Percentiles rank a stretch among this genome's conserved stretches.
Conservation (phyloP, 805 yeast species). For the Nakazawaea molendinolei region DNA sequence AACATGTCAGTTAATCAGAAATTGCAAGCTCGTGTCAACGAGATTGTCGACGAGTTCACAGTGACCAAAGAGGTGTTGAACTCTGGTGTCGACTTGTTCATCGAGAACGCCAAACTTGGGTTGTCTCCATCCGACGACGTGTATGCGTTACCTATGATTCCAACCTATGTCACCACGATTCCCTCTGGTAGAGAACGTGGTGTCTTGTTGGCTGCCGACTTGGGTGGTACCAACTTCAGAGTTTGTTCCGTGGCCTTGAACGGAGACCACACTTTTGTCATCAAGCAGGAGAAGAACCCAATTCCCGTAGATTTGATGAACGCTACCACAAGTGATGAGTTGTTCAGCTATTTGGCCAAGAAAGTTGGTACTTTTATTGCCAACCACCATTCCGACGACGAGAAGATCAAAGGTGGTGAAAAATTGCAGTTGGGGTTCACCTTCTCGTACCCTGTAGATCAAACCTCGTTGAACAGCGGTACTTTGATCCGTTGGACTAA, state of each 20-base stretch:
- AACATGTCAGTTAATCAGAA: constrained; percentile 7
- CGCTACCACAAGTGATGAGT: constrained; percentile 53
- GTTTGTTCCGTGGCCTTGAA: constrained; percentile 79
- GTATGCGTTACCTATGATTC: constrained; percentile 80
- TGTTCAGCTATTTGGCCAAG: constrained; percentile 70
- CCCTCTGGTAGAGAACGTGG: constrained; percentile 88
- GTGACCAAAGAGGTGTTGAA: constrained; percentile 35
- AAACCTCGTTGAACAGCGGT: constrained; percentile 74
- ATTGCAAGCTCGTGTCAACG: constrained; percentile 22
- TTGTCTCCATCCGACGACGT: constrained; percentile 35
- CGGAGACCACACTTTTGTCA: constrained; percentile 72
- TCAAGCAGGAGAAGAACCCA: constrained; percentile 70
- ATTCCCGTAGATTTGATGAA: constrained; percentile 74
- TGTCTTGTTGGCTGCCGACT: constrained; percentile 79
- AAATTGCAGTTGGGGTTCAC: constrained; percentile 82
- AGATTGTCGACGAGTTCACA: constrained; percentile 33
- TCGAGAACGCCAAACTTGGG: constrained; percentile 56
- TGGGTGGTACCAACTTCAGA: constrained; percentile 95
- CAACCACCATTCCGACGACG: constrained; percentile 52
- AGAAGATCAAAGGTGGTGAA: constrained; percentile 18
- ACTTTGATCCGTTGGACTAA: constrained; percentile 92
- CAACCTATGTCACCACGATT: constrained; percentile 76
- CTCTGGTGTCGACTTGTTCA: constrained; percentile 48
- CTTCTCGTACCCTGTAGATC: constrained; percentile 88
- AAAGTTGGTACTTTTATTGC: constrained; percentile 60